Evolutionary conservation across 176 grass and related monocot species (phyloP).

Genomic region (Typha latifolia): DNA sequence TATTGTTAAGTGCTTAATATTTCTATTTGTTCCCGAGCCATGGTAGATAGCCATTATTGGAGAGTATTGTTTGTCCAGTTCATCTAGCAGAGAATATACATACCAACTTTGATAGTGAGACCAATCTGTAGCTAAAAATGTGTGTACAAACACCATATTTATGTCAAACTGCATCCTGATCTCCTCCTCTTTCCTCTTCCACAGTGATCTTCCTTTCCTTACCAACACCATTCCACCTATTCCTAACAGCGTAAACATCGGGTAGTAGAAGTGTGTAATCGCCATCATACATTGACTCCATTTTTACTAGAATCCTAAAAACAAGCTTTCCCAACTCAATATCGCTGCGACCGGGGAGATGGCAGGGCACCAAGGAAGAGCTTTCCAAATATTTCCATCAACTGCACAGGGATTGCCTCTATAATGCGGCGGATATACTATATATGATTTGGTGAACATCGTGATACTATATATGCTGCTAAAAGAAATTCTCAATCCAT

Average conservation of each 20-base stretch:
- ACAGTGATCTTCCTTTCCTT: not conserved
- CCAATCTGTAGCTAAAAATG: not conserved
- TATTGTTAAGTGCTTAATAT: no score
- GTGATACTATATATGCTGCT: not conserved
- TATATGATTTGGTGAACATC: not conserved
- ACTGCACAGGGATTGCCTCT: not conserved
- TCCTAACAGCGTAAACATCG: not conserved
- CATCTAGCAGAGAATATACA: not conserved
- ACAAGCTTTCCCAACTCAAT: not conserved
- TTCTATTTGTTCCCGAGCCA: not conserved
- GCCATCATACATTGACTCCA: not conserved
- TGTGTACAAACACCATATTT: not conserved
- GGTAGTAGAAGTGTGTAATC: not conserved
- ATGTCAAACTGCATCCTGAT: not conserved
- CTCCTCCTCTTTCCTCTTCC: not conserved
- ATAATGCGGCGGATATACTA: no score
- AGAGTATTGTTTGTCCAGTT: not conserved
- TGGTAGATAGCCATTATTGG: not conserved
- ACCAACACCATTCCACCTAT: not conserved
- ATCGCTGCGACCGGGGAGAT: not conserved
- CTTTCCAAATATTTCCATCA: not conserved
- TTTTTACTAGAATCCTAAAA: not conserved
- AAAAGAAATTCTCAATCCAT: not conserved
- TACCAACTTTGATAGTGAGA: not conserved
- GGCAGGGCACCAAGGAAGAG: not conserved